Conservation (phyloP, 768 basidiomycete genomes). For the Postia placenta region DNA sequence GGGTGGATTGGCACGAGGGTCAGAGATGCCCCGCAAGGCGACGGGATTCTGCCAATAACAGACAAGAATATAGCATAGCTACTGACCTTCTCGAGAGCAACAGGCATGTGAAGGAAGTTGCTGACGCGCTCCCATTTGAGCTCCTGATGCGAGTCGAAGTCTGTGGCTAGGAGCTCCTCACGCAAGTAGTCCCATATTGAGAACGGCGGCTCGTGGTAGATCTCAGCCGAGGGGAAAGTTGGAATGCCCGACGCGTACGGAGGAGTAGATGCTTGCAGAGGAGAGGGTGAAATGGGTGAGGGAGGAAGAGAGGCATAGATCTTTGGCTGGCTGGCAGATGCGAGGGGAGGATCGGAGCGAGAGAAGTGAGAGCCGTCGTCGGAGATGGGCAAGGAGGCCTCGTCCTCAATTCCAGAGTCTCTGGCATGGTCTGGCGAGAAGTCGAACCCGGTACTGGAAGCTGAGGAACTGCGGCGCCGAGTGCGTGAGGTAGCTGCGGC, state of each 20-base stretch:
- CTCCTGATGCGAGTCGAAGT: slow-evolving; percentile 91
- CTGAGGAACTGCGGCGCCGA: slow-evolving; percentile 13
- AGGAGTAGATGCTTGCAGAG: slow-evolving; percentile 11
- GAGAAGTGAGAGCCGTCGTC: slow-evolving; percentile 11
- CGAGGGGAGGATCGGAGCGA: slow-evolving; percentile 5
- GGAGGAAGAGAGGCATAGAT: slow-evolving; percentile 72
- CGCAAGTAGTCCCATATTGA: slow-evolving; percentile 90
- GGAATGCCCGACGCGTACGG: slow-evolving; percentile 12
- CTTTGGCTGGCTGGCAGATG: slow-evolving; percentile 27
- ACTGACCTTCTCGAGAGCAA: slow-evolving; percentile 91
- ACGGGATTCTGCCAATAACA: neutral
- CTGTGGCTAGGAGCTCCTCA: slow-evolving; percentile 86
- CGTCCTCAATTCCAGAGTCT: slow-evolving; percentile 14
- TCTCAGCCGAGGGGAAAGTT: slow-evolving; percentile 9
- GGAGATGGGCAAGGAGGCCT: slow-evolving; percentile 5
- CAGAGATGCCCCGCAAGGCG: too few relatives aligned
- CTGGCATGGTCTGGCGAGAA: slow-evolving; percentile 12
- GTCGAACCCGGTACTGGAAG: slow-evolving; percentile 12
- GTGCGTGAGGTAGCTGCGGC: slow-evolving; percentile 8
- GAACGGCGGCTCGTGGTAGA: slow-evolving; percentile 44
- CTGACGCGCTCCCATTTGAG: slow-evolving; percentile 94
- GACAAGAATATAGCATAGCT: neutral
- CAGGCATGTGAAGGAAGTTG: slow-evolving; percentile 89
- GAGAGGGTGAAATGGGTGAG: slow-evolving; percentile 56
- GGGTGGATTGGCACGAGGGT: too few relatives aligned